Percentiles rank a stretch among this genome's conserved stretches.
These are phyloP conservation scores for Starmerella floris DNA, from an alignment of 805 yeast genomes.

Conservation along the genomic window DNA sequence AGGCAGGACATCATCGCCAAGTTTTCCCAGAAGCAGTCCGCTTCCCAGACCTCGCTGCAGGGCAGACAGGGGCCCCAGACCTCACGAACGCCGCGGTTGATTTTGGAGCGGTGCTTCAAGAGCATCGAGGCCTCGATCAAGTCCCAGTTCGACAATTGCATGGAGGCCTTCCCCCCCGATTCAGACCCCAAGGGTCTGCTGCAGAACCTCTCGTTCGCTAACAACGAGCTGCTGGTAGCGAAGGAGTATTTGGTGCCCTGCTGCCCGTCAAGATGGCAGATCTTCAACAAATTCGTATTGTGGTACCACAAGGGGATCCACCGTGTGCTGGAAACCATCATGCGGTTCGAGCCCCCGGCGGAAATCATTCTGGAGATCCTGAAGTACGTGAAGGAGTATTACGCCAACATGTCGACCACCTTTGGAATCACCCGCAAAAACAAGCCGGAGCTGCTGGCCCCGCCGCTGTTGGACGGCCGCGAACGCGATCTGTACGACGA, in stretches of 20 bases:
- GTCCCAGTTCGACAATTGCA: slow-evolving; percentile 57
- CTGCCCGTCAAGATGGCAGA: slow-evolving; percentile 65
- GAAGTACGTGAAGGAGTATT: slow-evolving; percentile 61
- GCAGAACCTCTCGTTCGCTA: slow-evolving; percentile 68
- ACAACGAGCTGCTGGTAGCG: slow-evolving; percentile 60
- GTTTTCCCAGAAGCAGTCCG: slow-evolving; percentile 26
- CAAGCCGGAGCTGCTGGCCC: slow-evolving; percentile 31
- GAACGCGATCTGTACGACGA: slow-evolving; percentile 65
- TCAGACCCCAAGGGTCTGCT: slow-evolving; percentile 43
- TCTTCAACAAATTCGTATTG: slow-evolving; percentile 46
- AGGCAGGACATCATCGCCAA: slow-evolving; percentile 51
- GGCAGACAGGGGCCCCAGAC: neutral
- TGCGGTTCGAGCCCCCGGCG: slow-evolving; percentile 66
- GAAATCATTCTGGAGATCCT: slow-evolving; percentile 57
- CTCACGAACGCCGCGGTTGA: slow-evolving; percentile 23
- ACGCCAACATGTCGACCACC: slow-evolving; percentile 37
- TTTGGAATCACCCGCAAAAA: slow-evolving; percentile 37
- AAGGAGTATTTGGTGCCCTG: slow-evolving; percentile 42
- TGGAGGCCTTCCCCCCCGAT: slow-evolving; percentile 37
- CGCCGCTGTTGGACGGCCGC: slow-evolving; percentile 53
- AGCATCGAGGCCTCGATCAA: slow-evolving; percentile 46
- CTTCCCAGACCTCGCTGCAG: neutral
- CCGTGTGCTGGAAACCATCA: slow-evolving; percentile 46
- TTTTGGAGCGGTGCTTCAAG: slow-evolving; percentile 46
- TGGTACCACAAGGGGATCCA: slow-evolving; percentile 59